Evolutionary conservation across 2,329 filamentous ascomycete species (phyloP), one percentile per base, ranked within the genome.

Genomic region (Penicillium brasilianum): DNA sequence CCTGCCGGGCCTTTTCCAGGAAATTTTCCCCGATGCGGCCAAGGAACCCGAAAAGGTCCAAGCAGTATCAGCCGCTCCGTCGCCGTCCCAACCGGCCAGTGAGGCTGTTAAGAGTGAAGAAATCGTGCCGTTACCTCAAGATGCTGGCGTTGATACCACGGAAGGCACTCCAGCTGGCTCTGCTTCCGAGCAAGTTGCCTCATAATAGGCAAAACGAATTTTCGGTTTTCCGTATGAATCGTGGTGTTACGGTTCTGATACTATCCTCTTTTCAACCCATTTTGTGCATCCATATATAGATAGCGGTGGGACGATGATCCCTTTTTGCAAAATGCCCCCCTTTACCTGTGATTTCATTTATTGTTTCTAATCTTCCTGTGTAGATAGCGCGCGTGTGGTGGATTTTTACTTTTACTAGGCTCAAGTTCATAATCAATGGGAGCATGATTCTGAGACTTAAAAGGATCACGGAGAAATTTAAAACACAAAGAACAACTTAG

Each of bases 1-100:
- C 72, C 73, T 88, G 64, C 87, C 87, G 0, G 80, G 82, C 41
- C 74, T 89, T 39, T 85, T 88, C 72, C 71, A 73, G 10, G 86
- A 88, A 69, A 75, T 88, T 34, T 88, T 88, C 72, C 86, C 85
- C 0, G 72, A 76, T 14, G 39, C 59, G 4, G 54, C 61, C 3
- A 67, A 70, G 37, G 69, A 66, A 39, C 18, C 58, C 2, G 68
- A 71, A 22, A 69, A 62, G 16, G 62, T 68, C 11, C 59, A 59
- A 4, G 58, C 63, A 13, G 57, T 36, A 8, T 68, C 68, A 32
- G 53, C 61, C 8, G 36, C 66, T 34, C 52, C 69, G 5, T 71
- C 74, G 8, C 64, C 70, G 11, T 46, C 39, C 7, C 59, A 67
- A 54, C 53, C 46, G 16, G 52, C 60, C 37, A 56, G 20, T n/a